phyloP scores from a whole-genome alignment of 306 rosid species.

The Rosa chinensis region DNA sequence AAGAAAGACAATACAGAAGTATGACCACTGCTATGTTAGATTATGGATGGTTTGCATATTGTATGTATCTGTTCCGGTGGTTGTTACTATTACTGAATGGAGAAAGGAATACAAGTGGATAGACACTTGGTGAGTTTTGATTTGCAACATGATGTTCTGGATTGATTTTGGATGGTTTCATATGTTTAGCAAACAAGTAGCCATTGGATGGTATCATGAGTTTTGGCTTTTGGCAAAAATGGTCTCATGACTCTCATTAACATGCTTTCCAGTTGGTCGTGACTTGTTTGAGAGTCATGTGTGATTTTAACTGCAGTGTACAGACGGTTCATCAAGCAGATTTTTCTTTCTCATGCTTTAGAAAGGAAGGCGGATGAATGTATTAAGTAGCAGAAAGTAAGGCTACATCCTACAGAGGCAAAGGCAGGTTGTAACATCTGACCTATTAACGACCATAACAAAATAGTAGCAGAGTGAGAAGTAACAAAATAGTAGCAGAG shows the following conservation, averaged over 20 bases:
- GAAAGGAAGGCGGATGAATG: neutral
- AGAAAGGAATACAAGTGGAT: neutral
- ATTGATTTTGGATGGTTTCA: no score
- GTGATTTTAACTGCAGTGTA: no score
- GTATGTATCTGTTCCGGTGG: no score
- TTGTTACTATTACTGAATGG: neutral
- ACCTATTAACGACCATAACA: neutral
- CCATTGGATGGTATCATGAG: no score
- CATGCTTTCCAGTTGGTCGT: no score
- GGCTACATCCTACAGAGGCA: neutral
- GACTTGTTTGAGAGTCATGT: no score
- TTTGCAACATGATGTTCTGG: neutral
- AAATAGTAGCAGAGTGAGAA: neutral
- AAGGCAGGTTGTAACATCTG: neutral
- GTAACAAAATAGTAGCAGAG: neutral
- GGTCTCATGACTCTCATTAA: no score
- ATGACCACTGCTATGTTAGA: neutral
- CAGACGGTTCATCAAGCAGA: no score
- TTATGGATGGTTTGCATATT: no score
- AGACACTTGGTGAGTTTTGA: neutral
- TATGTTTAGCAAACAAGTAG: no score
- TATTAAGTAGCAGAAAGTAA: neutral
- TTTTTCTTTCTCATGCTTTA: neutral
- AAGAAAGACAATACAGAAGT: neutral
- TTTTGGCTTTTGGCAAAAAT: no score